phyloP scores from a whole-genome alignment of 1,284 basidiomycete genomes.

The Porphyrellus sp. region DNA sequence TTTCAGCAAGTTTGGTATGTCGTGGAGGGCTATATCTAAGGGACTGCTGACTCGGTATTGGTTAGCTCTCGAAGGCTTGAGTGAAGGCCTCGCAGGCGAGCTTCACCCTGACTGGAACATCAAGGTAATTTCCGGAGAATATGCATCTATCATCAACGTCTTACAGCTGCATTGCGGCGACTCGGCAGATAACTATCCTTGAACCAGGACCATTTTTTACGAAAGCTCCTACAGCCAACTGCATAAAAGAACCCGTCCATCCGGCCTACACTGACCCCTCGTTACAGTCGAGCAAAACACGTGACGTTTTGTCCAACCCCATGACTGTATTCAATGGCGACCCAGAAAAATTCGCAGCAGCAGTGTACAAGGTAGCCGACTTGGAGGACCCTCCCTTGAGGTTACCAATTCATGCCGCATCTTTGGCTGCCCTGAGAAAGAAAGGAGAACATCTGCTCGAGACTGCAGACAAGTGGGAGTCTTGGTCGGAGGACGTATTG shows the following conservation, averaged over 20 bases:
- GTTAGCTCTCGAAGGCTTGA: conserved; percentile 22
- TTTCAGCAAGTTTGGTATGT: conserved; percentile 23
- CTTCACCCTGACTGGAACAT: conserved; percentile 26
- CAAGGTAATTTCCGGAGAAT: conserved; percentile 19
- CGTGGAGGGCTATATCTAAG: not conserved
- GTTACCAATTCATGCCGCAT: no score
- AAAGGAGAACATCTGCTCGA: no score
- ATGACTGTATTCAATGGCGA: conserved; percentile 13
- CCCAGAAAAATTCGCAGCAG: conserved; percentile 12
- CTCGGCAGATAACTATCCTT: conserved; percentile 23
- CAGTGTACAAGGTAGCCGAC: no score
- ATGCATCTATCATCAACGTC: not conserved
- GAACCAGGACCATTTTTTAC: conserved; percentile 24
- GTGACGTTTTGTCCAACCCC: not conserved
- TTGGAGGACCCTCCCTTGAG: no score
- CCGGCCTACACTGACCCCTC: conserved; percentile 20
- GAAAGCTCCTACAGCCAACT: conserved; percentile 3
- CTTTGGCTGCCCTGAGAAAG: no score
- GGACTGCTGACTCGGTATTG: not conserved
- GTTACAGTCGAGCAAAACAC: conserved; percentile 1
- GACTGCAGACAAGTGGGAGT: no score
- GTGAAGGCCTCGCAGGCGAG: conserved; percentile 18
- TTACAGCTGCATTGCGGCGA: no score
- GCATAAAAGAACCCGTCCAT: conserved; percentile 8
- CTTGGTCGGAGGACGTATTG: no score